Evolutionary conservation across 306 rosid genomes (phyloP), one percentile per base, ranked within the genome.

Genomic region (Acacia acuminata): DNA sequence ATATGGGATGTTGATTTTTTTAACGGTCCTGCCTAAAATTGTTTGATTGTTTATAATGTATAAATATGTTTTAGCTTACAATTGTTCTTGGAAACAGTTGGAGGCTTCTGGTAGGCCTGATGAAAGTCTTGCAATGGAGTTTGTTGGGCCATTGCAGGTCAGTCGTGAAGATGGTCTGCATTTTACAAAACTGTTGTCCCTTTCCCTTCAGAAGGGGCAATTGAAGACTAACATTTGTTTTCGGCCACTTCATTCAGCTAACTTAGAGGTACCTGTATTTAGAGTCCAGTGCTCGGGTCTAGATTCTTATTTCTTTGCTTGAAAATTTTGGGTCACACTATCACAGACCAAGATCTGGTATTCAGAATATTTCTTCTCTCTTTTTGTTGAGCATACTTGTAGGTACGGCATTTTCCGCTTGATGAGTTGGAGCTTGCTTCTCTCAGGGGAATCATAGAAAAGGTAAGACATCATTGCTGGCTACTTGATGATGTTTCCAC

Each of bases 351-450:
- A 72, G 9, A 47, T 40, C 50, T 56, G 55, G 55, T 44, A 38
- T 56, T 56, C 78, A 75, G 17, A 30, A 12, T 63, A 8, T 27
- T 27, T 63, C 40, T 14, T 63, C 13, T 19, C 19, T 14, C 8
- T 13, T 64, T 64, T 73, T 72, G 10, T 47, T 60, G 73, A 85
- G 38, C 60, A 69, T 76, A 76, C 85, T 69, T 82, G 78, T 82
- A 94, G 98, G 76, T 94, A 34, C 92, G 94, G 5, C 92, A 94
- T 84, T 87, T 94, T 83, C 98, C 97, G 20, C 98, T 94, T 69
- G 98, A 94, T 81, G 98, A 94, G 82, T 84, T 94, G 91, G 98
- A 94, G 89, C 90, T 94, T 61, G 97, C 97, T 84, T 94, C 98
- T 66, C 94, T 94, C 12, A 87, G 98, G 86, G 98, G 98, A 83